Conservation (phyloP, 139 green algal genomes). For the Zygnema cylindricum region DNA sequence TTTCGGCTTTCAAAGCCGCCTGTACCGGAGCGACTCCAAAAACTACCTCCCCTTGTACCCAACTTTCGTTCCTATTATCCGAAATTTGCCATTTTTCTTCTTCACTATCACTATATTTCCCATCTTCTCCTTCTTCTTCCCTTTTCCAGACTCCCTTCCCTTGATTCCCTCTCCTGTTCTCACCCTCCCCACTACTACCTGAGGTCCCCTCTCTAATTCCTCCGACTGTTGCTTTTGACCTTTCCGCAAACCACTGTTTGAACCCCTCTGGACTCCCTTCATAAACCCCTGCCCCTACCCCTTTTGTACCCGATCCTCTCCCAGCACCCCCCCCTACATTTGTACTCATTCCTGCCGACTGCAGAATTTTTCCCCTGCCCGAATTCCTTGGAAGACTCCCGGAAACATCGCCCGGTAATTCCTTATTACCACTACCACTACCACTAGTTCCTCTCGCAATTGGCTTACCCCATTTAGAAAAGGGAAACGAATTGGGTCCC, state of each 20-base stretch:
- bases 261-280: conserved; percentile 3
- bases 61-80: not conserved
- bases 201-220: not conserved
- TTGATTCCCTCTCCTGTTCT: not conserved
- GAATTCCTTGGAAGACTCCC: not conserved
- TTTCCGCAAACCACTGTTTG: conserved; percentile 20
- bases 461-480: too few species aligned
- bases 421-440: too few species aligned
- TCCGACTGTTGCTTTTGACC: not conserved
- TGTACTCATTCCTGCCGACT: not conserved
- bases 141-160: not conserved
- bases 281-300: not conserved
- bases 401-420: too few species aligned
- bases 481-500: too few species aligned
- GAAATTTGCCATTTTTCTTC: not conserved
- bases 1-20: conserved; percentile 24
- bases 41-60: conserved; percentile 32
- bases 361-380: not conserved
- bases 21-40: conserved; percentile 44
- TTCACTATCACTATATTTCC: not conserved
- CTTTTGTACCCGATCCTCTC: not conserved
- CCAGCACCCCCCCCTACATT: not conserved
- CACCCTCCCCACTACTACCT: not conserved
- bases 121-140: not conserved
- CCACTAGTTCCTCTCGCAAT: too few species aligned